A percentile compares a stretch with the other conserved stretches of the same genome.
Evolutionary conservation across 768 basidiomycete genomes (phyloP).

Genomic region (Glaciozyma antarctica): DNA sequence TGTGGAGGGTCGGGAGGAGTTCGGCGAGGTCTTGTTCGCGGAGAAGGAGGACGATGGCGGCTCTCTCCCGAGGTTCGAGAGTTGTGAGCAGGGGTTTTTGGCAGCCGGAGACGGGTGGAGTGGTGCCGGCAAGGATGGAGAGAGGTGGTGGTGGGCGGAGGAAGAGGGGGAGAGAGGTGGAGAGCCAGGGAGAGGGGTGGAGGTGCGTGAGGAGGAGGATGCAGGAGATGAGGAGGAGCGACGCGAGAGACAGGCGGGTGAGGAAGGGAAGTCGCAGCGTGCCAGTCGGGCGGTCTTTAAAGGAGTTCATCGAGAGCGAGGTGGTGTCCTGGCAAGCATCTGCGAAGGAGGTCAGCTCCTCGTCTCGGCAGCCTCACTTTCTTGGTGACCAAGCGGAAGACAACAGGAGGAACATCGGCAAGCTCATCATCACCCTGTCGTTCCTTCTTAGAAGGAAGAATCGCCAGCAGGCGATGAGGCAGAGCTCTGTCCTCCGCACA

Average conservation of each 20-base stretch:
- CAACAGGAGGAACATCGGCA: too few relatives aligned
- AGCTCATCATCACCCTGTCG: too few relatives aligned
- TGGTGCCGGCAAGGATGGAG: neutral
- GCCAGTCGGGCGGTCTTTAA: conserved; percentile 37
- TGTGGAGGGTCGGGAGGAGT: conserved; percentile 29
- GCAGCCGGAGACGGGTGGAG: conserved; percentile 26
- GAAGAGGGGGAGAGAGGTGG: neutral
- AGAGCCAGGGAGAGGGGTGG: conserved; percentile 5
- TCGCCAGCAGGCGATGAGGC: too few relatives aligned
- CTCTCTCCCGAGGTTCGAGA: conserved; percentile 19
- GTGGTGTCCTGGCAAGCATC: neutral
- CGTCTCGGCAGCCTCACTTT: too few relatives aligned
- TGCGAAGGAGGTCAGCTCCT: too few relatives aligned
- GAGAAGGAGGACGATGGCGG: conserved; percentile 30
- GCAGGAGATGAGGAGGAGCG: neutral
- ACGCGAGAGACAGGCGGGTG: neutral
- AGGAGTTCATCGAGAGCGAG: neutral
- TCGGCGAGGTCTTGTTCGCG: conserved; percentile 21
- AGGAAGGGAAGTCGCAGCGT: neutral
- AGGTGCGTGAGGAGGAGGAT: neutral
- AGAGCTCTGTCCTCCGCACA: too few relatives aligned
- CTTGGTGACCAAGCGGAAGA: too few relatives aligned
- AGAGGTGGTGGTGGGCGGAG: neutral
- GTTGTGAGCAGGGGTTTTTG: neutral
- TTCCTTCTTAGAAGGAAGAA: too few relatives aligned